Evolutionary conservation across 345 rosid species (phyloP), one percentile per base, ranked within the genome.

Genomic region (Brassica rapa): DNA sequence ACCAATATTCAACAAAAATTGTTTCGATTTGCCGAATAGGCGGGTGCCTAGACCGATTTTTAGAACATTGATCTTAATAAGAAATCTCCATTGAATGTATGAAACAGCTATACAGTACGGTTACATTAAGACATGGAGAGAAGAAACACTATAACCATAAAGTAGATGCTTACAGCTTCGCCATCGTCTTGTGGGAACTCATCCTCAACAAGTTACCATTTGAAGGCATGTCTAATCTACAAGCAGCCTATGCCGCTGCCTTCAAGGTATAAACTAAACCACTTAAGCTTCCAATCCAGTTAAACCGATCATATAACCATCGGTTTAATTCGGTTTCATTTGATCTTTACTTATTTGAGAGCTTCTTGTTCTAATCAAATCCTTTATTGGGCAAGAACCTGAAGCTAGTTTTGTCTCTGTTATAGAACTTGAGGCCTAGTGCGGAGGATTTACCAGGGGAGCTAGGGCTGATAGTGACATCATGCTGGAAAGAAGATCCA

Each of bases 171-270:
- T 95, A 95, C 81, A 95, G 99, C 88, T 95, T 89, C 30, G 99
- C 97, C n/a, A 91, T 95, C 19, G 98, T 95, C 57, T 86, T 93
- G 62, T 95, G 99, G 99, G 99, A 95, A 84, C 91, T 95, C 63
- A 85, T 93, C 82, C 98, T 86, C 81, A 95, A 93, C 73, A 93
- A 90, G 87, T 83, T 93, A 83, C 99, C 99, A 1, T 95, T 95
- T 41, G 99, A 95, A 87, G 99, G 99, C 88, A 95, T 95, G 99
- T 95, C 99, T 0, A 95, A 95, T 84, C 85, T 95, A 51, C 99
- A 95, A 87, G 99, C 99, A 37, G 99, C 99, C 29, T 95, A 95
- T 84, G 99, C 99, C 6, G 99, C 99, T 66, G 99, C 99, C 27
- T 95, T 95, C 71, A 95, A 93, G 97, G 99, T 93, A 80, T 23